Base-by-base conservation (phyloP, 2,329 filamentous ascomycete species). In the Paecilomyces variotii region DNA sequence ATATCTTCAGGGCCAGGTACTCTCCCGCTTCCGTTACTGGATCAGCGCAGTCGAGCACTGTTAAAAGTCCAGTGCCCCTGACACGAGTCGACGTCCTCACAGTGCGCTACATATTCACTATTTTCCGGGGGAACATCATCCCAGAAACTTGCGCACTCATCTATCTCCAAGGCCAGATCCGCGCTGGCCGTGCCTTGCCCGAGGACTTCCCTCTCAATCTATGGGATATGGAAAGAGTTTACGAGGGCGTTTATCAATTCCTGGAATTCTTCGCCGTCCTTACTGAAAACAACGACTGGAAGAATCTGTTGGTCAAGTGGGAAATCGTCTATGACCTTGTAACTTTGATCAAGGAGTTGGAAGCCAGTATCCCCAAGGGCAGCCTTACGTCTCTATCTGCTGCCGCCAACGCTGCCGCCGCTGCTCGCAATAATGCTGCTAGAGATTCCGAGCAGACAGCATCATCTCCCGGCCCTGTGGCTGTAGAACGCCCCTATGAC, bases 201-300 rank as follows among this genome's bases (percentile, higher is more conserved):
- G 86, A 90, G 61, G 92, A 97, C 68, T 97, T 97, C 67, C 93
- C 93, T 0, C 86, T 97, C 1, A 95, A 97, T 67, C 83, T 91
- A 53, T 97, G 93, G 93, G 93, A 97, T 68, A 96, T 97, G 88
- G 93, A 97, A 72, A 86, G 93, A 12, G 93, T 95, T 59, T 96
- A 96, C 72, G 93, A 97, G 68, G 93, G 93, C 0, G 85, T 97
- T 0, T 91, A 92, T 56, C 92, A 97, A 72, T 96, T 96, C 69
- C 84, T 97, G 1, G 92, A 97, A 66, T 96, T 97, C 71, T 88
- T 97, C 57, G 91, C 89, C 14, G 92, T 94, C 0, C 84, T 96
- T 28, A 91, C 90, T 0, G 92, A 96, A 68, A 88, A 93, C 66
- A 82, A 87, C 51, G 87, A 90, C 55, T 91, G 91, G 79, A 90